Evolutionary conservation across 1,139 yeast species (phyloP).

Genomic region (Geotrichum citri-aurantii): DNA sequence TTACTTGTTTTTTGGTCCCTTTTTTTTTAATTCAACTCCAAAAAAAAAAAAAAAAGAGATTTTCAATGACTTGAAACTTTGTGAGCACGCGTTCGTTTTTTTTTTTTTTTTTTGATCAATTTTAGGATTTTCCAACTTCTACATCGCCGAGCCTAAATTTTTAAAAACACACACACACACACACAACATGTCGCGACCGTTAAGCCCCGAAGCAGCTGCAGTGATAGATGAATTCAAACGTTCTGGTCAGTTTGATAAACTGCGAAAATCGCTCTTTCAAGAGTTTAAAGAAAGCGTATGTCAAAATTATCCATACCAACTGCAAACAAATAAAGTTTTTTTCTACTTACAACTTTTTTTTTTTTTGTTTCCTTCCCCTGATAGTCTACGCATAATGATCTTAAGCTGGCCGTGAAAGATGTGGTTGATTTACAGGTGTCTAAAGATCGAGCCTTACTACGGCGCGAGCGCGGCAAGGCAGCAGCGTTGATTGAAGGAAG

Average conservation of each 20-base stretch:
- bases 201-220: conserved; percentile 15
- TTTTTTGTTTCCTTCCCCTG: neutral
- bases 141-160: too few relatives aligned
- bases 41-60: neutral
- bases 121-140: too few relatives aligned
- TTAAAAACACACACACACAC: neutral
- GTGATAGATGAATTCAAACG: conserved; percentile 30
- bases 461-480: conserved; percentile 30
- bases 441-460: conserved; percentile 26
- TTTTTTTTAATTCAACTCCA: too few relatives aligned
- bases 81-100: neutral
- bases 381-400: conserved; percentile 24
- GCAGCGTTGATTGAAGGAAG: conserved; percentile 32
- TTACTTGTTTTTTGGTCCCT: neutral
- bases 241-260: conserved; percentile 31
- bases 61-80: neutral
- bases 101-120: neutral
- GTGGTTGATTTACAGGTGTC: conserved; percentile 30
- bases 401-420: conserved; percentile 25
- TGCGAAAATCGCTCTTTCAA: conserved; percentile 27
- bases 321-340: neutral
- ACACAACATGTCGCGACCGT: neutral
- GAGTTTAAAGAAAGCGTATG: conserved; percentile 32
- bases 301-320: neutral
- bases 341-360: neutral